These are phyloP conservation scores for Neofusicoccum ribis DNA, from an alignment of 2,329 filamentous ascomycete species.

Conservation along the genomic window DNA sequence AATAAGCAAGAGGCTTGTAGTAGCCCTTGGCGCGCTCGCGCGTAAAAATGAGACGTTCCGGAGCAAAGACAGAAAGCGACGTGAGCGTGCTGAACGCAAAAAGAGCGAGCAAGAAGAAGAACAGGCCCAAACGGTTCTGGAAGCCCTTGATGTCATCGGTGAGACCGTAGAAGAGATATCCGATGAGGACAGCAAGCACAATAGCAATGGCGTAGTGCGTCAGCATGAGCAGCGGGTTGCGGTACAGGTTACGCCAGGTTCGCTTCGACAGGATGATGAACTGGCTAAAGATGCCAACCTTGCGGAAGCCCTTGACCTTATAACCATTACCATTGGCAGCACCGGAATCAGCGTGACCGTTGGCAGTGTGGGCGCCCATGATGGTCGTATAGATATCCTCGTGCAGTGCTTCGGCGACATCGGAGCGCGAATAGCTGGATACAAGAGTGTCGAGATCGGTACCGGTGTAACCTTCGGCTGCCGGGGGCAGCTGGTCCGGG, in stretches of 20 bases:
- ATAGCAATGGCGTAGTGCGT: conserved; percentile 98
- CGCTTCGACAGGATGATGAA: conserved; percentile 86
- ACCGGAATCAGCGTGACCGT: conserved; percentile 61
- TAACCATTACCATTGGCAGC: conserved; percentile 59
- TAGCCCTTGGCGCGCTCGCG: conserved; percentile 95
- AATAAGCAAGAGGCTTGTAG: conserved; percentile 92
- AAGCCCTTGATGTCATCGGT: conserved; percentile 96
- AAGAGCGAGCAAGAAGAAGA: conserved; percentile 94
- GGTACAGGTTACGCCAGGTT: conserved; percentile 96
- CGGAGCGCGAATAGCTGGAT: conserved; percentile 71
- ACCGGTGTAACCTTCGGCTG: conserved; percentile 56
- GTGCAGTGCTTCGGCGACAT: conserved; percentile 70
- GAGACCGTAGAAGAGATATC: conserved; percentile 93
- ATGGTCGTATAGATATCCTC: conserved; percentile 78
- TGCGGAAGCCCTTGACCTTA: conserved; percentile 74
- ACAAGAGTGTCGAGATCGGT: conserved; percentile 85
- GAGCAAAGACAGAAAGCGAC: conserved; percentile 87
- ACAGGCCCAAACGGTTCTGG: conserved; percentile 93
- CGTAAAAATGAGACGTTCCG: conserved; percentile 86
- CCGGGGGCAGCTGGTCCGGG: conserved; percentile 60
- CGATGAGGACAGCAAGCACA: conserved; percentile 86
- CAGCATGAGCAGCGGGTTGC: conserved; percentile 97
- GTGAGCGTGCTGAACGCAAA: conserved; percentile 97
- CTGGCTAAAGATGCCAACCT: conserved; percentile 76
- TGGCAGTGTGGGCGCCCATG: conserved; percentile 63